phyloP scores from a whole-genome alignment of 2,329 filamentous ascomycete species.

The Penicillium sp. region DNA sequence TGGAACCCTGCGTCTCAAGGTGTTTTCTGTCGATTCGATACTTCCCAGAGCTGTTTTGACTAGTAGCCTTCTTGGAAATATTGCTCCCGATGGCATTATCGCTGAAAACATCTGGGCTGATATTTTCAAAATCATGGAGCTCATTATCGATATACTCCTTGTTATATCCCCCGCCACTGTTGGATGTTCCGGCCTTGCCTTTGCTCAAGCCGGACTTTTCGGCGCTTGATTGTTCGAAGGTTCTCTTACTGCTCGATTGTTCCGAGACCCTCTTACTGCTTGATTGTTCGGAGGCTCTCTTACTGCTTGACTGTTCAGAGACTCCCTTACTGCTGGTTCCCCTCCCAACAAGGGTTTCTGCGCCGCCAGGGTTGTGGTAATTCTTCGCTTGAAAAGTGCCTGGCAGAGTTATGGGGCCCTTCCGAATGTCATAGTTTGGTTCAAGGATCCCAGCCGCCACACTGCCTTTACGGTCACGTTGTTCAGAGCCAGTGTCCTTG shows the following conservation, averaged over 20 bases:
- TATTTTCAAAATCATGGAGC: constrained; percentile 13
- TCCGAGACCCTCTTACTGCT: background rate
- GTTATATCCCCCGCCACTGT: background rate
- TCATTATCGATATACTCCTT: constrained; percentile 10
- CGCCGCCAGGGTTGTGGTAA: constrained; percentile 3
- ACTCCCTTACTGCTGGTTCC: constrained; percentile 8
- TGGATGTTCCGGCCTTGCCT: background rate
- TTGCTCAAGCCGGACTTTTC: background rate
- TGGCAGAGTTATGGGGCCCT: constrained; percentile 18
- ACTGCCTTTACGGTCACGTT: background rate
- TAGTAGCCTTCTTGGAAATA: background rate
- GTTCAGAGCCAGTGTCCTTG: background rate
- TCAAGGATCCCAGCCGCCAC: constrained; percentile 6
- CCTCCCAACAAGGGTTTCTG: background rate
- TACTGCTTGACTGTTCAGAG: background rate
- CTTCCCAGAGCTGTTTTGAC: background rate
- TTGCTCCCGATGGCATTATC: background rate
- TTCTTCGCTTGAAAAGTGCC: constrained; percentile 11
- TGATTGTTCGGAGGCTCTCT: no score
- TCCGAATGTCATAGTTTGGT: constrained; percentile 23
- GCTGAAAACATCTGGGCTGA: constrained; percentile 16
- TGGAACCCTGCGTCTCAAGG: background rate
- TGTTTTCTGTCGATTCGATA: constrained; percentile 4
- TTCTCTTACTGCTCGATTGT: background rate
- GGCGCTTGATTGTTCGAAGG: background rate